Base-by-base conservation (phyloP, 2,329 filamentous ascomycete genomes). In the Thermothelomyces thermophilus region DNA sequence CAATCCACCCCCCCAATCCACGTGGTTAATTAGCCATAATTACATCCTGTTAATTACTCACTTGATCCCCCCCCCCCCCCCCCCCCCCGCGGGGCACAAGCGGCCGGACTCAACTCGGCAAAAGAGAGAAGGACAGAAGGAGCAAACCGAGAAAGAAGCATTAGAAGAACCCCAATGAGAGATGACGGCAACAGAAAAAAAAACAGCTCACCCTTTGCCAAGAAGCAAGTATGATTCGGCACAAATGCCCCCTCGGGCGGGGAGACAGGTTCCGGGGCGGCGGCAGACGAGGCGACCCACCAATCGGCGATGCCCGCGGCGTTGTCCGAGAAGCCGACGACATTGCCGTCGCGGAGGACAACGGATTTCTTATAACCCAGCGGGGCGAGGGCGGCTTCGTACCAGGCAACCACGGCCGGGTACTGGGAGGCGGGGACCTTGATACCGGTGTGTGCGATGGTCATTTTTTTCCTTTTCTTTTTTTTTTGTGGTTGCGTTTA, bases 381-480 rank as follows among this genome's bases (percentile, higher is more conserved):
- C 2, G 67, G 63, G 30, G 60, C 60, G 17, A 71, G 65, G 24
- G 63, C 65, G 8, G 58, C 58, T 30, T 63, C 56, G 58, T 71
- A 71, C 51, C 68, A 65, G 7, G 54, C 55, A 2, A 70, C 57
- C 35, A 58, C 49, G 20, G 62, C 54, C 46, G 60, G 50, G 60
- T 64, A 60, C 31, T 60, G 56, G 36, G 55, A 58, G 43, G 59
- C 52, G 42, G 66, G 57, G 44, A 66, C 58, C 17, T 46, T 48
- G 51, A 70, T 55, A 45, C 61, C 57, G 35, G 62, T 59, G 59
- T 70, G 68, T 39, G 68, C 63, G 53, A 70, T 65, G 28, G 63
- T 54, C 66, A 68, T 70, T 50, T 35, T 63, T 31, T 10, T 2
- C 2, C 14, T 2, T 31, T 31, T 31, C 28, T 31, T 31, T 7